Evolutionary conservation across 495 filamentous ascomycete species (phyloP), one percentile per base, ranked within the genome.

Genomic region (Aspergillus leporis): DNA sequence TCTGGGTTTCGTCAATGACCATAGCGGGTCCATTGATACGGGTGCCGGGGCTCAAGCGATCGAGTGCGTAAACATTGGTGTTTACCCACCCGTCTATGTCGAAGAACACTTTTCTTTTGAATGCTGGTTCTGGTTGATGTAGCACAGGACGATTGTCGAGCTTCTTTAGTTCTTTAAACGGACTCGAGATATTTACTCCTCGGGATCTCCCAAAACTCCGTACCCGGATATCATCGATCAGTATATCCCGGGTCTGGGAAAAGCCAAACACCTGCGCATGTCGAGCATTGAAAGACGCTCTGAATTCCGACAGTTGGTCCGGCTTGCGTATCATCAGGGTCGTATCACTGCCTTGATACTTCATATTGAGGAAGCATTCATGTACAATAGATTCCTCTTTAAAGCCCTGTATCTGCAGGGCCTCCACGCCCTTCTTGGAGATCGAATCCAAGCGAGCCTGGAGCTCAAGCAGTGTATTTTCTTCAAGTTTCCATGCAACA

Each of bases 231-330:
- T 97, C 93, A 57, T 98, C 94, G 23, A 98, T 84, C 51, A 98
- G 90, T 43, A 97, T 92, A 63, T 97, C 90, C 50, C 93, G 80
- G 47, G 92, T 90, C 3, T 96, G 77, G 1, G 91, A 93, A 66
- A 98, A 97, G 0, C 92, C 93, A 70, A 97, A 98, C 66, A 97
- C 94, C 64, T 93, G 93, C 36, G 92, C 85, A 66, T 98, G 93
- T 53, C 95, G 89, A 63, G 83, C 83, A 13, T 93, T 79, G 61
- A 98, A 98, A 0, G 89, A 91, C 59, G 87, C 84, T 6, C 86
- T 90, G 70, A 91, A 96, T 3, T 84, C 91, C 78, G 80, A 53
- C 36, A 86, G 83, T 51, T 85, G 74, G 21, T 65, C 12, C 82
- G 86, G 76, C 74, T 77, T 62, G 18, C 72, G 23, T n/a, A 83